Evolutionary conservation across 2,329 filamentous ascomycete genomes (phyloP), one percentile per base, ranked within the genome.

Genomic region (Colletotrichum sp.): DNA sequence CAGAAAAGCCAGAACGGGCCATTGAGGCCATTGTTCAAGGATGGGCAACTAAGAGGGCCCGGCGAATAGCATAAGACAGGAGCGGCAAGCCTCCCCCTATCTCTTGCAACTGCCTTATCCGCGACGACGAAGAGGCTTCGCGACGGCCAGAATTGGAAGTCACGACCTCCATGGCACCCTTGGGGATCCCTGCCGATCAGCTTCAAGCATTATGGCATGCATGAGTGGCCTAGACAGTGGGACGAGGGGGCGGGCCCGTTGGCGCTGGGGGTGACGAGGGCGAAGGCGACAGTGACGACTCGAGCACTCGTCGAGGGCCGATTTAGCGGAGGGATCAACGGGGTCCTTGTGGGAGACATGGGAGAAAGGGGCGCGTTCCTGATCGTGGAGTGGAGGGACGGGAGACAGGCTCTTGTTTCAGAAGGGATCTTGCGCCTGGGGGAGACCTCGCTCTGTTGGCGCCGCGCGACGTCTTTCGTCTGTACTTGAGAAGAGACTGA

Each of bases 341-440:
- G 32, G 63, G 70, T 64, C 64, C 65, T 59, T n/a, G 44, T 52
- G 55, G 64, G 59, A 30, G n/a, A 34, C 3, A 30, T 34, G 32
- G 32, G 59, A 49, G 36, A 52, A 65, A 74, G 71, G 71, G 71
- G 60, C 32, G 70, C 69, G 65, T 49, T 67, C 57, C 65, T 62
- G 49, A 76, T 74, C 71, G 75, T 66, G 52, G 60, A 34, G 74
- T 75, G 71, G 66, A 76, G 71, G 71, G 69, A 64, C 64, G 74
- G 65, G 62, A 75, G 75, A 71, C 71, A 76, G 71, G 75, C 71
- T 75, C 28, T 55, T 67, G 75, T 76, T 76, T 76, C 75, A 76
- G 71, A 75, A 75, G 52, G 32, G 71, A 70, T 67, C 26, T 63
- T 57, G 30, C 52, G 66, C 62, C 71, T 71, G 32, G 75, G 75